Evolutionary conservation across 345 rosid species (phyloP), one percentile per base, ranked within the genome.

Genomic region (Tarenaya hassleriana): DNA sequence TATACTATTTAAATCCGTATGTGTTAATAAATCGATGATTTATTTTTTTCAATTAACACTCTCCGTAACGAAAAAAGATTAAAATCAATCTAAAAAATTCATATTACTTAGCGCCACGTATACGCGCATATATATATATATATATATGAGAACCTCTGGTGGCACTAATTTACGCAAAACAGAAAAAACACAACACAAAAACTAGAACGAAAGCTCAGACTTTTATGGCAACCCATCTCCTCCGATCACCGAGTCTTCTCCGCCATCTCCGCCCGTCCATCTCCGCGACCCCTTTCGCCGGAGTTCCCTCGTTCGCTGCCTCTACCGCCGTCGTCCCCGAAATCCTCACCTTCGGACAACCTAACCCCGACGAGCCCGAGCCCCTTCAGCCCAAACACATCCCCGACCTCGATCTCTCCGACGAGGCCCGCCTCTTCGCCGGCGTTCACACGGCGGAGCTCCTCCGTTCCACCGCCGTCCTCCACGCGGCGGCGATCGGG

Each of bases 341-440:
- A 31, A 51, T 67, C 31, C 64, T 68, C 7, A 46, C 60, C 19
- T 60, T 61, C 39, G 50, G 50, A 44, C 63, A 69, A 49, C 72
- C 59, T 1, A 75, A 69, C 19, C 59, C 60, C 3, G 37, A 55
- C 34, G 37, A 44, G 16, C 16, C 55, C 17, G 1, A 58, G n/a
- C 20, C 37, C 33, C 0, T 35, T n/a, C 40, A 14, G 2, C 7
- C 13, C 56, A 0, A 42, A 42, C 29, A 2, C 29, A 5, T 24
- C 17, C 57, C 55, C 27, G 66, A 20, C 38, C 65, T 91, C 21
- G 77, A 91, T 64, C 69, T 86, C 7, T 19, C 58, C 14, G 80
- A 84, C 29, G 80, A 73, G 35, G 67, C 69, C 27, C 73, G 74
- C 57, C 83, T 86, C 2, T 91, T 84, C 59, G 15, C 73, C 7